Evolutionary conservation across 2,329 filamentous ascomycete genomes (phyloP), one percentile per base, ranked within the genome.

Genomic region (Fusarium buxicola): DNA sequence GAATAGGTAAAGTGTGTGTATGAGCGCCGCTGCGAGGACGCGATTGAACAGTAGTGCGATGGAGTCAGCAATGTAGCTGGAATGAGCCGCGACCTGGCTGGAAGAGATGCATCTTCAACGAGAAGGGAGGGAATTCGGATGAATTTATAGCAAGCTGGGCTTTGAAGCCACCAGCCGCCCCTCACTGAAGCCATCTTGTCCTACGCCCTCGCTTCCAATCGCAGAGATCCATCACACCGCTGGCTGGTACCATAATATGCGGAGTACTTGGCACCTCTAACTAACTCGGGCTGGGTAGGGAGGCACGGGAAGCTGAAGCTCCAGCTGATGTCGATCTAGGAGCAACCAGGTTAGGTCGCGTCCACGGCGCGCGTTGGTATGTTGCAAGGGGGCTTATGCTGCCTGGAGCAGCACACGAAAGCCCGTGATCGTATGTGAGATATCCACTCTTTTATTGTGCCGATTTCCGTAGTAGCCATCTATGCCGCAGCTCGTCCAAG

Each of bases 361-460:
- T 60, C 34, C 25, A 36, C 39, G 65, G 52, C 43, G 49, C 58
- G 63, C 51, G 27, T 65, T 50, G 46, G 44, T 39, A 31, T 44
- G 11, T 25, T 49, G 35, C 59, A 58, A 21, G 21, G 55, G 63
- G 57, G 60, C 44, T 46, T 46, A 34, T 71, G 62, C 68, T 71
- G 69, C 69, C 69, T 72, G 46, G 53, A 69, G 31, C 28, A 50
- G 41, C 25, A 66, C 67, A 55, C 69, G 69, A 71, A 69, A 68
- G 44, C 69, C 55, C 63, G 59, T 70, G 65, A 71, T 57, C 50
- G 41, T 40, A 34, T 16, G n/a, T 21, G 25, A 35, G 9, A 48
- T 30, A 38, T 43, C 24, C 16, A 13, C 38, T 24, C 27, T 40
- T n/a, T 18, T 24, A 39, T 8, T 15, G 18, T 21, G 21, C 21